phyloP scores from a whole-genome alignment of 768 basidiomycete species.

The Boletus rubropictus region DNA sequence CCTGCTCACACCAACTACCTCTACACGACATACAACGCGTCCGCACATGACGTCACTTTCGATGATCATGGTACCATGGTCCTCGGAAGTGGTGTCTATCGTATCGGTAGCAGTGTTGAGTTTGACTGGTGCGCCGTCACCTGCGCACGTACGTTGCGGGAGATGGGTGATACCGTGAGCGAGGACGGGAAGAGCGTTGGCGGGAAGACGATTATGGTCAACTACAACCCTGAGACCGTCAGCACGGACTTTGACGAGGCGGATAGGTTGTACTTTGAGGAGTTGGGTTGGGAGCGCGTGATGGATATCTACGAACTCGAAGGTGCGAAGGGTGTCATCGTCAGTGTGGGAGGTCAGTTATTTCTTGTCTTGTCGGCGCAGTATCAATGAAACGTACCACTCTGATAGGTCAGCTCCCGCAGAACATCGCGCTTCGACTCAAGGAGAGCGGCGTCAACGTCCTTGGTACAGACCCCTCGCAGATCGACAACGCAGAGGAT shows the following conservation, averaged over 20 bases:
- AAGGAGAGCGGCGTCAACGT: slow-evolving; percentile 89
- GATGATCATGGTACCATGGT: slow-evolving; percentile 99
- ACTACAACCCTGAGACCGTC: slow-evolving; percentile 99
- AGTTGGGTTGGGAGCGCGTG: slow-evolving; percentile 94
- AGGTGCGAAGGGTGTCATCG: slow-evolving; percentile 85
- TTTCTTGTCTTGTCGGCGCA: background rate
- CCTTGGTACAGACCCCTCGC: slow-evolving; percentile 90
- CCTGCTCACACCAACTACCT: slow-evolving; percentile 99
- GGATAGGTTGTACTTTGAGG: slow-evolving; percentile 98
- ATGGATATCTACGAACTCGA: slow-evolving; percentile 99
- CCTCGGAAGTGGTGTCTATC: slow-evolving; percentile 94
- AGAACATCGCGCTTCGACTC: slow-evolving; percentile 95
- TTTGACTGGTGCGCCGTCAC: slow-evolving; percentile 99
- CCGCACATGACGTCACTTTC: slow-evolving; percentile 91
- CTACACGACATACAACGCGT: slow-evolving; percentile 98
- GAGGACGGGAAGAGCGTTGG: slow-evolving; percentile 17
- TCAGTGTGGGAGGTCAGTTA: slow-evolving; percentile 87
- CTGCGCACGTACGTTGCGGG: slow-evolving; percentile 85
- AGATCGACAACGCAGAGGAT: slow-evolving; percentile 96
- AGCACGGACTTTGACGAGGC: slow-evolving; percentile 99
- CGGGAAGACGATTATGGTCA: slow-evolving; percentile 96
- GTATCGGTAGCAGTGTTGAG: slow-evolving; percentile 97
- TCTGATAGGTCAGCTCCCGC: slow-evolving; percentile 83
- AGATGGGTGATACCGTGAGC: slow-evolving; percentile 54
- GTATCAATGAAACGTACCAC: background rate